Evolutionary conservation across 2,329 filamentous ascomycete genomes (phyloP), one percentile per base, ranked within the genome.

Genomic region (Neospermospora avenae): DNA sequence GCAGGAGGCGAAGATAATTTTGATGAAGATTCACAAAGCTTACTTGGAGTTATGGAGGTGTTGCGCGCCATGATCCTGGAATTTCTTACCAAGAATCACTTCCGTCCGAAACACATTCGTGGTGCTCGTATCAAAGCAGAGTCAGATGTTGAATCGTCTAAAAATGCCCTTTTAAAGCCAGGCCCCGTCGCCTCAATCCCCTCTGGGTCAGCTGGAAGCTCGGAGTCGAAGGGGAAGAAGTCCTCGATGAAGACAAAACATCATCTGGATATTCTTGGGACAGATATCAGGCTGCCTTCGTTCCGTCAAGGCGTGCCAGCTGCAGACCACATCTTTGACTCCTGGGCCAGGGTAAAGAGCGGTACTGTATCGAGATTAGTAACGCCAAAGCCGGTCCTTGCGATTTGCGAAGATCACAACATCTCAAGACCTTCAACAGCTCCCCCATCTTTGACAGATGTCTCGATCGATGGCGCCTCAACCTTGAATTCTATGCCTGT

Each of bases 61-160:
- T 70, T 97, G 10, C 80, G 81, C 53, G 85, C 84, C 0, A 83
- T 93, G 70, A 78, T 90, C 25, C 82, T 81, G 52, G 85, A 91
- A 61, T 97, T 96, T 74, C 75, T 98, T 6, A 84, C 84, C 58
- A 85, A 86, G 28, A 81, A 95, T 68, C 80, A 88, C 63, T 88
- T 93, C 66, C 63, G 63, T 18, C 69, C 71, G 4, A 69, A 59
- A 51, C 18, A 55, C 18, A 24, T 18, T 13, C 55, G 53, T 1
- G 52, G 48, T 0, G 55, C 55, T 22, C 49, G n/a, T 28, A 13
- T 35, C 4, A 58, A 42, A 24, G 37, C 37, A 20, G 39, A 5
- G 3, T 10, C 25, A 4, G 34, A 51, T 16, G 10, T 13, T 34
- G 48, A n/a, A 20, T n/a, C 13, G 18, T 18, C 2, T 1, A 34